phyloP scores from a whole-genome alignment of 139 green algal species.

The Haematococcus lacustris region DNA sequence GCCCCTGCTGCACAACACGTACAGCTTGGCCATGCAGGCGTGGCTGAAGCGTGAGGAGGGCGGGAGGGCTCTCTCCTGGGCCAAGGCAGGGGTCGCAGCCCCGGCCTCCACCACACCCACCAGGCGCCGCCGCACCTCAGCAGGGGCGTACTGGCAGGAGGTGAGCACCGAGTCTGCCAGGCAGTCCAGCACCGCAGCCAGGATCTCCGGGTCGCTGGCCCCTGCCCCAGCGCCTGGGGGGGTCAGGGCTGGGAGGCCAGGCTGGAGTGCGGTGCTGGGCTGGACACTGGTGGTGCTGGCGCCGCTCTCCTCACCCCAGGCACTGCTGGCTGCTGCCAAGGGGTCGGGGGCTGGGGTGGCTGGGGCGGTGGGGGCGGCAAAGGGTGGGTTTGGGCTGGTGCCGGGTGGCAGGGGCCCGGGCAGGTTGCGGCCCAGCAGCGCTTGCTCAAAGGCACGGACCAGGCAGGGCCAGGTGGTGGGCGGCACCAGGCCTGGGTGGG shows the following conservation, averaged over 20 bases:
- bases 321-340: too few species aligned
- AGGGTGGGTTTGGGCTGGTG: neutral
- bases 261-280: neutral
- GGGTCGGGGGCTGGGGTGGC: neutral
- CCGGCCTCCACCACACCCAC: conserved; percentile 55
- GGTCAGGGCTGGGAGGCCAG: neutral
- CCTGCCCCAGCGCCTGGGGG: neutral
- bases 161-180: conserved; percentile 65
- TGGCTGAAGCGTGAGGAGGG: conserved; percentile 56
- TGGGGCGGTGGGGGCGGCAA: neutral
- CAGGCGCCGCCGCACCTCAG: conserved; percentile 40
- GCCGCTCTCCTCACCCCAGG: too few species aligned
- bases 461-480: conserved; percentile 39
- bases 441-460: conserved; percentile 45
- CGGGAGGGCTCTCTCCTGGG: conserved; percentile 10
- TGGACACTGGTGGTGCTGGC: neutral
- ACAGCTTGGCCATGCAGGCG: conserved; percentile 76
- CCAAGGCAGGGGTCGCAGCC: conserved; percentile 6
- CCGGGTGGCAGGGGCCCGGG: conserved; percentile 10
- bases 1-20: conserved; percentile 67
- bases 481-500: neutral
- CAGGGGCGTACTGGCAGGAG: conserved; percentile 30
- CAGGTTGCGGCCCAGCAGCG: conserved; percentile 44
- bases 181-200: conserved; percentile 61
- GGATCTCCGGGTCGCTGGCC: conserved; percentile 44